These are phyloP conservation scores for Chrysoporthe austroafricana DNA, from an alignment of 2,329 filamentous ascomycete species.

Conservation along the genomic window DNA sequence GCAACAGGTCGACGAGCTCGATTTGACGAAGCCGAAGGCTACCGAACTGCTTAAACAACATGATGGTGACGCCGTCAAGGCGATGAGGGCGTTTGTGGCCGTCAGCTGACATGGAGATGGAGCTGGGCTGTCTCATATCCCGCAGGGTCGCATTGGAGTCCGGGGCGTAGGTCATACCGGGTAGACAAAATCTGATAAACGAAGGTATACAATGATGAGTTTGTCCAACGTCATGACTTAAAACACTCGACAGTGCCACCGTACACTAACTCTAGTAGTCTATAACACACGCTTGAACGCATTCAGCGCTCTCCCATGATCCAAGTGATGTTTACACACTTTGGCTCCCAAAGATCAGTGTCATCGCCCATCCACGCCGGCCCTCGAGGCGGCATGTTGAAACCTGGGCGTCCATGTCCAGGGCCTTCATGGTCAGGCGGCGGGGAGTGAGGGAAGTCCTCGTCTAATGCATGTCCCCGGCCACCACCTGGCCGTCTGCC, in stretches of 20 bases:
- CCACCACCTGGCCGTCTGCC: conserved; percentile 15
- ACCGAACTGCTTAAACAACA: conserved; percentile 74
- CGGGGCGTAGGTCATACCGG: neutral
- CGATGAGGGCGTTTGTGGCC: conserved; percentile 62
- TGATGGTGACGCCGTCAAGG: conserved; percentile 70
- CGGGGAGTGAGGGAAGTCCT: neutral
- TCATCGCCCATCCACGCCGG: conserved; percentile 35
- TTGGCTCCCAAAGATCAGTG: conserved; percentile 38
- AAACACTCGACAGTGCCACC: neutral
- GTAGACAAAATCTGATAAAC: neutral
- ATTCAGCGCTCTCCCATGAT: conserved; percentile 25
- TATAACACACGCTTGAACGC: neutral
- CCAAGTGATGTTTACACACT: conserved; percentile 31
- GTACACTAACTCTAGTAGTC: conserved; percentile 1
- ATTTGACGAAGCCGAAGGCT: conserved; percentile 71
- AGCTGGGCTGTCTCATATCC: neutral
- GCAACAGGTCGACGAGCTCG: conserved; percentile 68
- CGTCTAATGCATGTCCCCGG: conserved; percentile 4
- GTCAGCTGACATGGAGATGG: conserved; percentile 19
- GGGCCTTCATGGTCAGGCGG: conserved; percentile 21
- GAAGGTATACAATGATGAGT: neutral
- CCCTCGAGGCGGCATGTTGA: conserved; percentile 29
- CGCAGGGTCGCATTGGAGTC: neutral
- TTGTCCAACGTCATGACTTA: neutral
- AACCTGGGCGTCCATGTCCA: conserved; percentile 11